Conservation (phyloP, 495 filamentous ascomycete genomes). For the Paragyromitra xinjiangensis region DNA sequence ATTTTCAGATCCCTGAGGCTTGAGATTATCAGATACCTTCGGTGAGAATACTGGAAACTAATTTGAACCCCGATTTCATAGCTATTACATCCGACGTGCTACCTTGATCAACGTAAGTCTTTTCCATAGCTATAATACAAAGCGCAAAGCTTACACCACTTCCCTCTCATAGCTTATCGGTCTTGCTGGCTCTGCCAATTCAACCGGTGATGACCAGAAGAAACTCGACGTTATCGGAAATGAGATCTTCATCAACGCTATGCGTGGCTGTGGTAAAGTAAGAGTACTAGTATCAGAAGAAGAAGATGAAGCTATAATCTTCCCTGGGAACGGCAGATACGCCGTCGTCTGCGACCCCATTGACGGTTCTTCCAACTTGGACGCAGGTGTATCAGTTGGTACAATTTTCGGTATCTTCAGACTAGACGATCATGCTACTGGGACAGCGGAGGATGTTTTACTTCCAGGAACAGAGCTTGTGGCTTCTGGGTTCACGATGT, state of each 20-base stretch:
- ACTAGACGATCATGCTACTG: constrained; percentile 73
- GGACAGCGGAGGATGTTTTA: constrained; percentile 82
- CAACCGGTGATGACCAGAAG: constrained; percentile 97
- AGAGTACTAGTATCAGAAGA: constrained; percentile 94
- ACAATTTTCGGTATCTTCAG: constrained; percentile 97
- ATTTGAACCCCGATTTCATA: constrained; percentile 18
- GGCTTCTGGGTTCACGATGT: constrained; percentile 98
- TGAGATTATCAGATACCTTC: neutral
- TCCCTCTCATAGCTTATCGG: constrained; percentile 70
- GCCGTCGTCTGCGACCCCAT: constrained; percentile 98
- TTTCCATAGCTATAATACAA: neutral
- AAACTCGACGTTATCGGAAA: constrained; percentile 99
- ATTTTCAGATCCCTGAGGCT: neutral
- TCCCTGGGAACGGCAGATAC: constrained; percentile 88
- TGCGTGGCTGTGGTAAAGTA: constrained; percentile 89
- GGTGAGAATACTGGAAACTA: constrained; percentile 18
- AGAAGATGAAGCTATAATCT: constrained; percentile 89
- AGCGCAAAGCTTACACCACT: constrained; percentile 7
- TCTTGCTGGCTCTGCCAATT: constrained; percentile 92
- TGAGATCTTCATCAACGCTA: constrained; percentile 93
- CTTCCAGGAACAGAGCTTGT: constrained; percentile 89
- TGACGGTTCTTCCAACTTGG: constrained; percentile 95
- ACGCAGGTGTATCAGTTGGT: constrained; percentile 96
- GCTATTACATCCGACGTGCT: constrained; percentile 95
- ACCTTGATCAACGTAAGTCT: constrained; percentile 82